Evolutionary conservation across 768 basidiomycete genomes (phyloP).

Genomic region (Crucibulum laeve): DNA sequence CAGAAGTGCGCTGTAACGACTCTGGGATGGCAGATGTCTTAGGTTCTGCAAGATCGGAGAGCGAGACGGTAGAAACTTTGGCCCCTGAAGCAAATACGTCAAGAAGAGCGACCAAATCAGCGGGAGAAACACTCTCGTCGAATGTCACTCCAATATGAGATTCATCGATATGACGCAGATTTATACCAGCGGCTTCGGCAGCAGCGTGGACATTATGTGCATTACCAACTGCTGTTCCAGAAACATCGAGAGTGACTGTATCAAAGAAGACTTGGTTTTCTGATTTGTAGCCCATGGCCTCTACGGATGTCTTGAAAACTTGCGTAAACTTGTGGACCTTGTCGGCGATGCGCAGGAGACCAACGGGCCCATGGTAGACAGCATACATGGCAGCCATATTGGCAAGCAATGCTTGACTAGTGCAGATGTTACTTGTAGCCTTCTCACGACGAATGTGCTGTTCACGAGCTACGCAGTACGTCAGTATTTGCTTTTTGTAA

Average conservation of each 20-base stretch:
- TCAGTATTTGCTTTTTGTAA: not conserved
- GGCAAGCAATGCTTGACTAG: constrained; percentile 93
- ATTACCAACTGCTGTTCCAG: constrained; percentile 47
- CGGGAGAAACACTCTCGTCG: constrained; percentile 82
- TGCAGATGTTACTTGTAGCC: constrained; percentile 98
- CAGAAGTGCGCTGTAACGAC: constrained; percentile 53
- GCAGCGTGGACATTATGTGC: constrained; percentile 64
- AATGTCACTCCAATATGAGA: constrained; percentile 81
- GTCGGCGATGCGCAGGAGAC: constrained; percentile 78
- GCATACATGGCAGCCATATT: constrained; percentile 99
- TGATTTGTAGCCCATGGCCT: constrained; percentile 69
- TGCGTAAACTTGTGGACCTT: constrained; percentile 90
- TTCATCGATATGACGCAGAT: constrained; percentile 76
- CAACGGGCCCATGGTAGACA: constrained; percentile 90
- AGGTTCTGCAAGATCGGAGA: constrained; percentile 44
- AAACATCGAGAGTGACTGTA: constrained; percentile 78
- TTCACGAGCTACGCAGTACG: constrained; percentile 67
- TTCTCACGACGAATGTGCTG: constrained; percentile 98
- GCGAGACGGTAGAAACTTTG: constrained; percentile 39
- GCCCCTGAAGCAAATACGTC: constrained; percentile 77
- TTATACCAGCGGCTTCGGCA: constrained; percentile 66
- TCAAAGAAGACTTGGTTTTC: constrained; percentile 85
- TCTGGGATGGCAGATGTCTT: constrained; percentile 46
- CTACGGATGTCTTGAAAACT: constrained; percentile 63
- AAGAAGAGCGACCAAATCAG: constrained; percentile 72